Evolutionary conservation across 2,329 filamentous ascomycete species (phyloP), one percentile per base, ranked within the genome.

Genomic region (Emergomyces pasteurianus): DNA sequence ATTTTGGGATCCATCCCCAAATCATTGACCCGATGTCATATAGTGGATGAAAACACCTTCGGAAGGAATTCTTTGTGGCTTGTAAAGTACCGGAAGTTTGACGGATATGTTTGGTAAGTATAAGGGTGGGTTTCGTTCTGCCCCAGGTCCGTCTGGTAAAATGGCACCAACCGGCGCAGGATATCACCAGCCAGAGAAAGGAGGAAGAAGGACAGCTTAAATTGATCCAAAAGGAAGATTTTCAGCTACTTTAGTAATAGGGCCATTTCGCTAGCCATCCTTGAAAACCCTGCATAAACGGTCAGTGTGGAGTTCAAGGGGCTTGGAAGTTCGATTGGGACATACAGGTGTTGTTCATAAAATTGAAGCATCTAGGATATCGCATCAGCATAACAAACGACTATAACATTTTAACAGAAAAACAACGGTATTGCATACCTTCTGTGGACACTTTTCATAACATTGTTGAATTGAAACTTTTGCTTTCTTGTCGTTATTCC

Each of bases 261-360:
- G n/a, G n/a, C n/a, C n/a, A n/a, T n/a, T n/a, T n/a, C n/a, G 31
- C 68, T 62, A 68, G 54, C 55, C 65, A 31, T 74, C 71, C 60
- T 72, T 74, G 61, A 75, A 75, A 42, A 74, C 72, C 57, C 73
- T 73, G 46, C 7, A 61, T 59, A 58, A 59, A 60, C 60, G 4
- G 62, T 67, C 10, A 65, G 60, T 62, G 49, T 52, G 31, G 50
- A 47, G 9, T 38, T 58, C 14, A 61, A 61, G 16, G 38, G n/a
- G 50, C 52, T 50, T 47, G 58, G 6, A 21, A 3, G 16, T 16
- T 42, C 34, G 38, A 55, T 23, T 21, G 21, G 34, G 38, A 68
- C 75, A 71, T 71, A 78, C 75, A 80, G 68, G 66, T 80, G 77
- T 46, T 70, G 67, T 66, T 80, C 78, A 62, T 80, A 80, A 59